Evolutionary conservation across 2,329 filamentous ascomycete species (phyloP).

Genomic region (Fusarium hostae): DNA sequence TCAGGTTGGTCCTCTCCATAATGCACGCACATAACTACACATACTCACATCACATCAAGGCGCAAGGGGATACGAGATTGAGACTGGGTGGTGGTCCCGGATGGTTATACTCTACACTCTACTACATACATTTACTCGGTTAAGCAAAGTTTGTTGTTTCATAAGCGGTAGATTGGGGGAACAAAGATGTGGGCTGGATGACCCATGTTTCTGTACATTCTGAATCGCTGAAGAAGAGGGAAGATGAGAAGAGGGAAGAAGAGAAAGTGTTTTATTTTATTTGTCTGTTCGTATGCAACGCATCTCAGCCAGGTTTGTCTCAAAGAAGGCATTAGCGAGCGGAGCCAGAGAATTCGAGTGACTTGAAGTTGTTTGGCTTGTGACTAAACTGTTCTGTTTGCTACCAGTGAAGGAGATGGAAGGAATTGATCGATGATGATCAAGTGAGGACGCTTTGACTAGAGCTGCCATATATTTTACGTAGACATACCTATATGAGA

Average conservation of each 20-base stretch:
- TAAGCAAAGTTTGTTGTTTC: conserved; percentile 39
- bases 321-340: conserved; percentile 40
- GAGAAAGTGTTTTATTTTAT: conserved; percentile 34
- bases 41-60: conserved; percentile 41
- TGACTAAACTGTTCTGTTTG: conserved; percentile 23
- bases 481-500: conserved; percentile 5
- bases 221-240: conserved; percentile 23
- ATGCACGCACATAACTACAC: conserved; percentile 20
- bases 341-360: conserved; percentile 36
- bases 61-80: conserved; percentile 43
- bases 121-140: conserved; percentile 40
- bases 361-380: conserved; percentile 13
- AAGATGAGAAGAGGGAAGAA: not conserved
- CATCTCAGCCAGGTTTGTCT: conserved; percentile 43
- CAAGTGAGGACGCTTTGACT: not conserved
- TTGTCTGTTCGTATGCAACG: conserved; percentile 43
- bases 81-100: conserved; percentile 38
- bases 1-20: conserved; percentile 30
- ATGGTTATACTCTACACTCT: conserved; percentile 40
- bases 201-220: conserved; percentile 28
- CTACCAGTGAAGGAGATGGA: not conserved
- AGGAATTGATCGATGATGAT: not conserved
- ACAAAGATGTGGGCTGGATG: conserved; percentile 34
- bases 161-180: conserved; percentile 21
- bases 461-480: conserved; percentile 13